These are phyloP conservation scores for Helicocarpus griseus DNA, from an alignment of 2,329 filamentous ascomycete species.

Conservation along the genomic window DNA sequence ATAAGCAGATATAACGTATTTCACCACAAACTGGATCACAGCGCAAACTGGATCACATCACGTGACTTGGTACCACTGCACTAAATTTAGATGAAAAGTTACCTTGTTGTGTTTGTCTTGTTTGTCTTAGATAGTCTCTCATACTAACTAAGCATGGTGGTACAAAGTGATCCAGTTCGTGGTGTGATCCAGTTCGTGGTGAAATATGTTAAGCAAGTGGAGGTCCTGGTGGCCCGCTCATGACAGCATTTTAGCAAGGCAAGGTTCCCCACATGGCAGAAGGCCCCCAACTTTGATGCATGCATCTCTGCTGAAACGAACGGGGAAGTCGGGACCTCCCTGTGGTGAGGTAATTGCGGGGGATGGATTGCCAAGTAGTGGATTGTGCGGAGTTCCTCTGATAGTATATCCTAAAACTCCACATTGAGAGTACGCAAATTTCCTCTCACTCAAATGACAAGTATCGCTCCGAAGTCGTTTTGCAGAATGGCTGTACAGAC, in stretches of 20 bases:
- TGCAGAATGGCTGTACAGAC: not conserved
- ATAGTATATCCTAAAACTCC: not conserved
- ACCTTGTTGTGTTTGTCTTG: not conserved
- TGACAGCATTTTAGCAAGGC: not conserved
- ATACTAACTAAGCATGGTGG: not conserved
- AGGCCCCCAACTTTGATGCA: not conserved
- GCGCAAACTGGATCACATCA: too few species aligned
- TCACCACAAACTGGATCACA: not conserved
- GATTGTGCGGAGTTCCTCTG: not conserved
- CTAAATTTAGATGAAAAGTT: not conserved
- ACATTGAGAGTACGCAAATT: not conserved
- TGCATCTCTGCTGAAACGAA: not conserved
- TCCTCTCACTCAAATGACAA: not conserved
- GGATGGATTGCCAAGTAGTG: not conserved
- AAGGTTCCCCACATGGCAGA: not conserved
- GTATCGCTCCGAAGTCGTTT: not conserved
- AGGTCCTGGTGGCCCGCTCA: not conserved
- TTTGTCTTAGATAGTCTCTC: not conserved
- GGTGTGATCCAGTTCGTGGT: not conserved
- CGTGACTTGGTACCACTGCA: too few species aligned
- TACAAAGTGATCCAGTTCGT: too few species aligned
- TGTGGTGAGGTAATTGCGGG: not conserved
- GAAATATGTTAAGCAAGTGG: not conserved
- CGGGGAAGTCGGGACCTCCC: not conserved
- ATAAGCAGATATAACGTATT: too few species aligned